Conservation (phyloP, 192 early-diverging fungal species). For the Linnemannia hyalina region DNA sequence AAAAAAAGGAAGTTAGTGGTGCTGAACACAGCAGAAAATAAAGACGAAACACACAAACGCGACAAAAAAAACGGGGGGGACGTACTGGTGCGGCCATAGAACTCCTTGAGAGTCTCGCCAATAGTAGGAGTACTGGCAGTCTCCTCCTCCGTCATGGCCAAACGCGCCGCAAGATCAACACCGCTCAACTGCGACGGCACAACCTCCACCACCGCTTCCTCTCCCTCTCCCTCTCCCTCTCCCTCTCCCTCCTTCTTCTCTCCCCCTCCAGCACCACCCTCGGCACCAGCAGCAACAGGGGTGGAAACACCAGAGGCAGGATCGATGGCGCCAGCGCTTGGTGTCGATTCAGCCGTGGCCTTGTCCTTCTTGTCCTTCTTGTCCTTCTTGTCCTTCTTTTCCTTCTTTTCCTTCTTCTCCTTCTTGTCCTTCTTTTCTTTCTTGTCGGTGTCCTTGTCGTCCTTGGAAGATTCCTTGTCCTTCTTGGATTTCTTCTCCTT, state of each 20-base stretch:
- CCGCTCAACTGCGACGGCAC: constrained; percentile 53
- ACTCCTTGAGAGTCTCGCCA: constrained; percentile 60
- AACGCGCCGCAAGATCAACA: constrained; percentile 48
- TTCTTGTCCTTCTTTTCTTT: constrained; percentile 52
- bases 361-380: constrained; percentile 54
- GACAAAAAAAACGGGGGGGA: background rate
- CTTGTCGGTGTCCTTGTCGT: constrained; percentile 17
- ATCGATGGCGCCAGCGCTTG: constrained; percentile 44
- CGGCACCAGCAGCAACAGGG: background rate
- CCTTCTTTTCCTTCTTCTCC: constrained; percentile 39
- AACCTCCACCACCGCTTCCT: constrained; percentile 9
- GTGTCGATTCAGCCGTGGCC: constrained; percentile 37
- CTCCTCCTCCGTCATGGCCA: constrained; percentile 59
- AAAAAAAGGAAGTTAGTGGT: too few species aligned
- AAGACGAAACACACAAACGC: background rate
- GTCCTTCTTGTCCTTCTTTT: constrained; percentile 39
- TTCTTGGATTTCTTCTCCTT: constrained; percentile 40
- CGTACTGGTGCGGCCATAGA: constrained; percentile 63
- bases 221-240: background rate
- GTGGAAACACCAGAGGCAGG: background rate
- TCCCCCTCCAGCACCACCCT: background rate
- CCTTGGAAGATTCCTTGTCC: constrained; percentile 12
- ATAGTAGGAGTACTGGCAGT: constrained; percentile 53
- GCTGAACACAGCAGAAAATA: background rate
- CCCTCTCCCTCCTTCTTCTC: background rate